A percentile compares a stretch with the other conserved stretches of the same genome.
Conservation (phyloP, 2,329 filamentous ascomycete genomes). For the Nigrospora osmanthi region DNA sequence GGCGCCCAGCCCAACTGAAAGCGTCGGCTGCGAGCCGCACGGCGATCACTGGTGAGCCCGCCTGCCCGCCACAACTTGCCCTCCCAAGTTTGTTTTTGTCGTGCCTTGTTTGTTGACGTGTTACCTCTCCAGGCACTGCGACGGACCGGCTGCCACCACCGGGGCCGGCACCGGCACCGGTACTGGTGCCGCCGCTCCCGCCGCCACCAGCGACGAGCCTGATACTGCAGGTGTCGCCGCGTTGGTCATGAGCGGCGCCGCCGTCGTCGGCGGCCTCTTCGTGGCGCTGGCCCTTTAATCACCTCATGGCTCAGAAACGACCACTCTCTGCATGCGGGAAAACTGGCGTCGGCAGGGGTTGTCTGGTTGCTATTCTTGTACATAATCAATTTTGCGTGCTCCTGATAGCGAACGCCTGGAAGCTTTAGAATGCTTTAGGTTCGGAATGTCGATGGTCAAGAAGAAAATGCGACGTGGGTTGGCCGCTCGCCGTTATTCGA, state of each 20-base stretch:
- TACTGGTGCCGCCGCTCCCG: not conserved
- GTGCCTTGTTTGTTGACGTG: not conserved
- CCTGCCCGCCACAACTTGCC: too few relatives aligned
- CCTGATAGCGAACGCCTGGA: too few relatives aligned
- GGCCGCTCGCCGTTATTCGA: too few relatives aligned
- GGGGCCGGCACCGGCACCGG: not conserved
- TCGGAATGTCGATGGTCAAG: too few relatives aligned
- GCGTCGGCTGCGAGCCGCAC: conserved; percentile 5
- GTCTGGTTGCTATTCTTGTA: too few relatives aligned
- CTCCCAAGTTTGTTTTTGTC: not conserved
- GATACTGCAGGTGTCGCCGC: not conserved
- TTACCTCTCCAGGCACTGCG: not conserved
- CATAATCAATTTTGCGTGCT: too few relatives aligned
- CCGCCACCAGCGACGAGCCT: not conserved
- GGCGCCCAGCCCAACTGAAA: conserved; percentile 5
- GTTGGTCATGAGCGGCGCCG: not conserved
- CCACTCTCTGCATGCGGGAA: too few relatives aligned
- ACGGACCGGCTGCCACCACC: not conserved
- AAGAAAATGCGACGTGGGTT: too few relatives aligned
- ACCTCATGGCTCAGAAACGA: too few relatives aligned
- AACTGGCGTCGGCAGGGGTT: too few relatives aligned
- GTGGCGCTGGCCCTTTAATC: not conserved
- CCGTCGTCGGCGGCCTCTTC: not conserved
- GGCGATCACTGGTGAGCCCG: conserved; percentile 4
- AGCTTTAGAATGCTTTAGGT: too few relatives aligned